Evolutionary conservation across 345 rosid species (phyloP), one percentile per base, ranked within the genome.

Genomic region (Hypericum perforatum): DNA sequence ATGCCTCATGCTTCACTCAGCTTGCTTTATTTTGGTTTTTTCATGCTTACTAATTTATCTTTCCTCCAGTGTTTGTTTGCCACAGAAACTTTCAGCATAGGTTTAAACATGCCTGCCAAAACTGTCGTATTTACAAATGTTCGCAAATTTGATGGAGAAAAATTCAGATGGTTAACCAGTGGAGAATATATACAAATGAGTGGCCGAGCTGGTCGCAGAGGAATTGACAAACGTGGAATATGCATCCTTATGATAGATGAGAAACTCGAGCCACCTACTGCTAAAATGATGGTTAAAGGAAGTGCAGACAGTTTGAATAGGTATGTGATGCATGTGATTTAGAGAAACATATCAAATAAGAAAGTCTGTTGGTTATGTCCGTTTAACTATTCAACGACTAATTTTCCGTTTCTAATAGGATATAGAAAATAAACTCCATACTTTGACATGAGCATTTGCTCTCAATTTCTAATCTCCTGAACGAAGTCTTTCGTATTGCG

Each of bases 171-270:
- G 98, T 71, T 92, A 75, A 75, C 98, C 37, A 84, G 98, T 72
- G 98, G 97, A 63, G 97, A 88, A 67, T 92, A 92, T 68, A 83
- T 88, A 60, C 98, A 92, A 57, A 92, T 92, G 96, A 92, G 98
- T 66, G 98, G 98, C 22, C 90, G 98, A 61, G 98, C 98, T 54
- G 98, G 98, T 70, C 95, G 97, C 71, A 88, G 97, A 74, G 98
- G 98, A 57, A 85, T 92, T 71, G 98, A 92, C 74, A 85, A 76
- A 12, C 85, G 94, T 42, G 97, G 98, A 63, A 63, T 92, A 62
- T 92, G 98, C 65, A 83, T 92, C 67, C 94, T 92, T 52, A 88
- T 92, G 97, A 76, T 88, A 68, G 96, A 88, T 58, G 98, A 92
- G 76, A 88, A 84, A 75, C 67, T 92, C 77, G 98, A 92, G 66